These are phyloP conservation scores for Omphalotus guepiniiformis DNA, from an alignment of 768 basidiomycete genomes.

Conservation along the genomic window DNA sequence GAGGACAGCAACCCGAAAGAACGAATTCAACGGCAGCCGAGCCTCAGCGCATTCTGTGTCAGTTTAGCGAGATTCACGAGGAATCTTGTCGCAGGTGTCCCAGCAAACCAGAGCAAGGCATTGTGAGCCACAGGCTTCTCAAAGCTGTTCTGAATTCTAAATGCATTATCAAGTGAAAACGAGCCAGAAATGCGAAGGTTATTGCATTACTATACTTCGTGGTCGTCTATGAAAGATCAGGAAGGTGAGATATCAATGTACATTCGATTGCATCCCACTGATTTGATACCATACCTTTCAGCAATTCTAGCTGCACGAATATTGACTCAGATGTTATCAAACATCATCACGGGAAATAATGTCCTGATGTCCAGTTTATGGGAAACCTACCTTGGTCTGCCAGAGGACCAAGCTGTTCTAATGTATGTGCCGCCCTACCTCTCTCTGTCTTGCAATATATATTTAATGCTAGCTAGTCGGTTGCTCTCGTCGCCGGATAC, in stretches of 20 bases:
- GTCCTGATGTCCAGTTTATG: constrained; percentile 52
- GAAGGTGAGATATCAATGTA: constrained; percentile 39
- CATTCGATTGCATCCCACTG: neutral
- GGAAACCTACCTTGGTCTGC: constrained; percentile 59
- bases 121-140: constrained; percentile 49
- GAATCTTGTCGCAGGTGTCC: constrained; percentile 75
- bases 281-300: constrained; percentile 24
- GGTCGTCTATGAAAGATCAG: constrained; percentile 59
- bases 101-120: constrained; percentile 64
- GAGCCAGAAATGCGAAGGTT: constrained; percentile 68
- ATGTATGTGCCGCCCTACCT: constrained; percentile 43
- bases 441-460: constrained; percentile 6
- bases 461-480: constrained; percentile 36
- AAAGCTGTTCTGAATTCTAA: neutral
- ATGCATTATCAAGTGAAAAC: constrained; percentile 44
- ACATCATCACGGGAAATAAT: constrained; percentile 76
- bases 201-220: constrained; percentile 74
- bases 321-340: constrained; percentile 76
- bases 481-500: constrained; percentile 62
- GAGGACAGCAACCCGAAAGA: constrained; percentile 16
- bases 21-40: constrained; percentile 25
- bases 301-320: constrained; percentile 62
- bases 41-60: constrained; percentile 37
- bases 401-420: constrained; percentile 71
- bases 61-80: constrained; percentile 74